These are phyloP conservation scores for Escallonia herrerae DNA, from an alignment of 129 eudicot species.

Conservation along the genomic window DNA sequence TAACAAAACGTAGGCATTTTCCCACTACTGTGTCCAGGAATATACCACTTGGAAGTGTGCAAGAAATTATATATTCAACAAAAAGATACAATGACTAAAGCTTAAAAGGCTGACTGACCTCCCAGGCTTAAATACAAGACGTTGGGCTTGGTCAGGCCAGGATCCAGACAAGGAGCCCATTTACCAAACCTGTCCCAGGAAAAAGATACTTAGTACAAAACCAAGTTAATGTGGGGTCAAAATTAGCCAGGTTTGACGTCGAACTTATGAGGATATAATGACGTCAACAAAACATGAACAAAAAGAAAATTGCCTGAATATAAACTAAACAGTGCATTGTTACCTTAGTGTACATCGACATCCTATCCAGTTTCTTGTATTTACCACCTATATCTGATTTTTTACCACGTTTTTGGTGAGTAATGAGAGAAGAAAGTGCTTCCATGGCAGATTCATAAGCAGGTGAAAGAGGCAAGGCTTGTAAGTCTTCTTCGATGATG, in stretches of 20 bases:
- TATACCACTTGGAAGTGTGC: neutral
- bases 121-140: no score
- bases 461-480: slow-evolving; percentile 27
- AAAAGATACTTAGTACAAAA: no score
- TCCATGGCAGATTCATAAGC: slow-evolving; percentile 85
- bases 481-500: slow-evolving; percentile 13
- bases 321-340: neutral
- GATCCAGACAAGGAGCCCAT: no score
- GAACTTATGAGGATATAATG: neutral
- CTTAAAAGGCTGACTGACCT: no score
- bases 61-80: neutral
- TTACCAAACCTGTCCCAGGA: no score
- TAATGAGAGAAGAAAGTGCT: slow-evolving; percentile 85
- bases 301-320: neutral
- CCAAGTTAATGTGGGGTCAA: no score
- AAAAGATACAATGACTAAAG: no score
- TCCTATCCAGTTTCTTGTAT: slow-evolving; percentile 65
- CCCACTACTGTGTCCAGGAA: neutral
- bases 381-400: slow-evolving; percentile 26
- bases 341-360: slow-evolving; percentile 81
- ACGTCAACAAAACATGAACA: neutral
- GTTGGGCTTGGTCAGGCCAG: no score
- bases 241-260: no score
- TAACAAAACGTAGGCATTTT: neutral
- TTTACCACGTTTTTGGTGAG: slow-evolving; percentile 48